Evolutionary conservation across 2,329 filamentous ascomycete species (phyloP), one percentile per base, ranked within the genome.

Genomic region (Aspergillus sp.): DNA sequence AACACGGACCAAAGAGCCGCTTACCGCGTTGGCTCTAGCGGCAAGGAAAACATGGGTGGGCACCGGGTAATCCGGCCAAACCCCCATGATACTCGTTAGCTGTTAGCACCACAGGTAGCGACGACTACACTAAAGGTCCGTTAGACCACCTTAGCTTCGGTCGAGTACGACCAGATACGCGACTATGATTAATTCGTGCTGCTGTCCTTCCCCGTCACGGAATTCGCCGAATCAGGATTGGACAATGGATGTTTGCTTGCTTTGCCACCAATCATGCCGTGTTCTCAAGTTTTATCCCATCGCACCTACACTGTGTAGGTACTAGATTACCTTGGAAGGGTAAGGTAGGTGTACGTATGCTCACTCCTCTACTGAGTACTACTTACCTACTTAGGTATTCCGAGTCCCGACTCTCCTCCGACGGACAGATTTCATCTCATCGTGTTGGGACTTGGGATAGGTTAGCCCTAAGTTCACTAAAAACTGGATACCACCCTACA

Each of bases 1-100:
- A 56, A 64, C 59, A 59, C 52, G 55, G 59, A 31, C 63, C 55
- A 63, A 58, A 65, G 56, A 64, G 62, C 62, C 59, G 59, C 61
- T 57, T 65, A 54, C 59, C 57, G n/a, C 18, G 56, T 55, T 57
- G 20, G 51, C 29, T 20, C 45, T 58, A 51, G 56, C 18, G 46
- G 29, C 50, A 52, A 29, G 45, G 16, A 49, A 42, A 42, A 46
- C 31, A 16, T 56, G 20, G 52, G 46, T 39, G 32, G n/a, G 18
- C 45, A 12, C 39, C 11, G 47, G 52, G 36, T 12, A 32, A 49
- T 26, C 49, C 32, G 29, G 31, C 39, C 29, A 32, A 36, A 47
- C 36, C 36, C 36, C 36, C 26, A 9, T 29, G 7, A 26, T 7
- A 7, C 4, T 7, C 26, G 6, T 32, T 32, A 11, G 10, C 31